Evolutionary conservation across 2,329 filamentous ascomycete genomes (phyloP), one percentile per base, ranked within the genome.

Genomic region (Atkinsonella hypoxylon): DNA sequence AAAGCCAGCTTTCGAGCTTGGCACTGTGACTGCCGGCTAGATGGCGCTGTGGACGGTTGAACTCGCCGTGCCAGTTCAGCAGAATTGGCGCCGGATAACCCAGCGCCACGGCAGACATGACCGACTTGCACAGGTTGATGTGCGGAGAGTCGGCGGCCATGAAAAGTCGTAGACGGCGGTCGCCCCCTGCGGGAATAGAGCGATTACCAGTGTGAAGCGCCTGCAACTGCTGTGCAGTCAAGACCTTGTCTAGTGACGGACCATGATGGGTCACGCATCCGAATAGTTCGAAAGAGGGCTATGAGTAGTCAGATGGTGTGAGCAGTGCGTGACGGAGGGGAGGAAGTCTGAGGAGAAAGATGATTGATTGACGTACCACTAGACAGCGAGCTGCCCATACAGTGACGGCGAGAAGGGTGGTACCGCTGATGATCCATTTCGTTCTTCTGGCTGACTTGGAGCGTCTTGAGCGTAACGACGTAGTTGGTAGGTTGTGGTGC

Each of bases 31-130:
- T 66, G n/a, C 67, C 67, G 9, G 42, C 59, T 53, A 68, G 65
- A 32, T 69, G 65, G 65, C 65, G 68, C 10, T 61, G 53, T 0
- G 64, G 65, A 0, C 63, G 57, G 48, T 68, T 67, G 49, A 66
- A 69, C 44, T 68, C 67, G 47, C 64, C 58, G 3, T 61, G 50
- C 67, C 67, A 70, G 59, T 69, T 68, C 1, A 70, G 54, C 3
- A 69, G 55, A 1, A 59, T 63, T 0, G 67, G 67, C 32, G 63
- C 56, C 0, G 67, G 66, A n/a, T 68, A 70, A 1, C 67, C 67
- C 7, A 67, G 58, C 2, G 63, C 66, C 15, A 68, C 59, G 10
- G 64, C 63, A 1, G 65, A 69, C 63, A 68, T 67, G 51, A 67
- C 56, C 26, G 63, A 61, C 48, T 68, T 70, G 63, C 67, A 70